Base-by-base conservation (phyloP, 179 eudicot genomes). In the Dionaea muscipula region DNA sequence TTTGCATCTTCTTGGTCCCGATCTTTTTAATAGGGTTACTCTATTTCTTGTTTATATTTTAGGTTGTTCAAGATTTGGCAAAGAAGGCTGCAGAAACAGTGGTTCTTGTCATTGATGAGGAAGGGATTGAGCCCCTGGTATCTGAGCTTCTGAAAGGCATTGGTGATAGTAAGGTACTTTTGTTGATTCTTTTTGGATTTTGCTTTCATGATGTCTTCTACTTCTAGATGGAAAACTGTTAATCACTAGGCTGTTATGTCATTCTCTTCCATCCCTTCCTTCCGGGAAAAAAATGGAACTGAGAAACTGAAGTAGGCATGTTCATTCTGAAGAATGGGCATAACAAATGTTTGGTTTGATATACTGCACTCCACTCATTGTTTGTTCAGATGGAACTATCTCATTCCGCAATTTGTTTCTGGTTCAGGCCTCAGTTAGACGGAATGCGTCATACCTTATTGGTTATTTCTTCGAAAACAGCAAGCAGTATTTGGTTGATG, bases 31-130 rank as follows among this genome's bases (percentile, higher is more conserved):
- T n/a, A 31, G 35, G 10, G 19, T 17, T n/a, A 44, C 48, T 13
- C 17, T 59, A 47, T 22, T 40, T 36, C 13, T 12, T 53, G 21
- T 64, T 35, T 23, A 16, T 58, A 0, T n/a, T 68, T 8, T 59
- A 91, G 98, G 76, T 73, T 51, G 83, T 84, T 57, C 86, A 73
- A 61, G 66, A 63, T 67, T 71, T 87, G 62, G 85, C 95, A 39
- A 91, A 74, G 79, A 82, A 87, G 73, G 84, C 98, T 66, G 96
- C 93, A 24, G 98, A 91, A 72, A 91, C 93, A 72, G 95, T 91
- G 55, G 96, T 91, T 41, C 62, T 78, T 63, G 98, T 91, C 51
- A 82, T 91, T 70, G 98, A 87, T 63, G 98, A 91, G 40, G 98
- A 91, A 59, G 98, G 98, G 55, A 68, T 87, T 67, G 98, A 84